Evolutionary conservation across 2,329 filamentous ascomycete species (phyloP), one percentile per base, ranked within the genome.

Genomic region (Ophiosphaerella herpotricha): DNA sequence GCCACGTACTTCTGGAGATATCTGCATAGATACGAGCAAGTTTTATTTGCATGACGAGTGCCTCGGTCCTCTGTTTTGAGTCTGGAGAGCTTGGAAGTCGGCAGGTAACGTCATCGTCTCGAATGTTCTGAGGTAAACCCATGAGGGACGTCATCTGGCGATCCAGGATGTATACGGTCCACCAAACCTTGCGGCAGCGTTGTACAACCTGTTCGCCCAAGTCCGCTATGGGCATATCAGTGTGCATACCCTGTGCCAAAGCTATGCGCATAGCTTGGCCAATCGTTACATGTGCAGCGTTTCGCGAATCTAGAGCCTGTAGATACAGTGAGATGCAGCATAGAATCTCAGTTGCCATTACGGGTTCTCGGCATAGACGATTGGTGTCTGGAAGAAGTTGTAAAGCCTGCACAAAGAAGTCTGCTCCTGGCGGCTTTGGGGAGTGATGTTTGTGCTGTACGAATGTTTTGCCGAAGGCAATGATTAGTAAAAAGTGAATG

Each of bases 401-500:
- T 71, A 80, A 53, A 77, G 85, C 58, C 67, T 90, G 63, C 86
- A 90, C 61, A 83, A 87, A 63, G 77, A 78, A 52, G 84, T 96
- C 77, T 0, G 74, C 73, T 0, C 81, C 81, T 0, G 78, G 75
- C 0, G 80, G 80, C 2, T 67, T 51, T 11, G 55, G 54, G 49
- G 44, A 43, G 7, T 56, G 55, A 31, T 59, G 48, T 31, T 74
- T 60, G 34, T 71, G 73, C 23, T 75, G 74, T 0, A 78, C 73
- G 29, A 84, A 80, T 0, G 78, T 79, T 54, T 83, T 83, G 0
- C 81, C 81, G 50, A 84, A 81, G 0, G 81, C 81, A 3, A 84
- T 67, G 8, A 84, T 73, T 0, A 83, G 67, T 3, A 83, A 66
- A 13, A 80, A 82, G 43, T 84, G 81, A 13, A 81, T 76, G 46